Base-by-base conservation (phyloP, 1,284 basidiomycete genomes). In the Marasmius tenuissimus region DNA sequence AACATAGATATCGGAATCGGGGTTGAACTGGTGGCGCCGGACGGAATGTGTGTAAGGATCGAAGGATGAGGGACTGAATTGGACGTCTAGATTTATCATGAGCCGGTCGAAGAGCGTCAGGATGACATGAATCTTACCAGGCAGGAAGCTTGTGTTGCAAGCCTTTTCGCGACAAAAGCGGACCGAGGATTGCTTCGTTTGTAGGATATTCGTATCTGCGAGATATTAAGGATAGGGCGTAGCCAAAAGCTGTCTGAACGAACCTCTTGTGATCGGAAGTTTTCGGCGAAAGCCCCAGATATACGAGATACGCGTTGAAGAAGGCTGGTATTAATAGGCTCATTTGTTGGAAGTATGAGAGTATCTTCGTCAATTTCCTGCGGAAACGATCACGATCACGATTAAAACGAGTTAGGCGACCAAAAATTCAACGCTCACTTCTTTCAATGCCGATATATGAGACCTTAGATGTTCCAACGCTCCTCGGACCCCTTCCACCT, bases 231-330 rank as follows among this genome's bases (percentile, higher is more conserved):
- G 16, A 22, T 33, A 12, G 20, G 33, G 27, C 53, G 7, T 53
- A 12, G 14, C 45, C 10, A 27, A 16, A 18, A 20, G 55, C 57
- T 11, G n/a, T 62, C 45, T 57, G 42, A 50, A 11, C 20, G 10
- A 66, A 57, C 1, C 73, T 78, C 77, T 57, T 80, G 81, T 40
- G 73, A 67, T 9, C 78, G 79, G 37, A 79, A 69, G 61, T 81
- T 81, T 67, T 88, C 85, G 11, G 85, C 72, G 65, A 86, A 85
- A 1, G 86, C 89, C 55, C 82, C 83, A 11, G 87, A 80, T 35
- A 85, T 62, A 60, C 88, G 84, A n/a, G 90, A 91, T 65, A 92
- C 83, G 33, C 80, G 80, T 64, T 86, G 85, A 6, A 88, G 66
- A 12, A 85, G 67, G 64, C 83, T 80, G 7, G 72, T 65, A 1